Conservation (phyloP, 768 basidiomycete species). For the Megacollybia marginata region DNA sequence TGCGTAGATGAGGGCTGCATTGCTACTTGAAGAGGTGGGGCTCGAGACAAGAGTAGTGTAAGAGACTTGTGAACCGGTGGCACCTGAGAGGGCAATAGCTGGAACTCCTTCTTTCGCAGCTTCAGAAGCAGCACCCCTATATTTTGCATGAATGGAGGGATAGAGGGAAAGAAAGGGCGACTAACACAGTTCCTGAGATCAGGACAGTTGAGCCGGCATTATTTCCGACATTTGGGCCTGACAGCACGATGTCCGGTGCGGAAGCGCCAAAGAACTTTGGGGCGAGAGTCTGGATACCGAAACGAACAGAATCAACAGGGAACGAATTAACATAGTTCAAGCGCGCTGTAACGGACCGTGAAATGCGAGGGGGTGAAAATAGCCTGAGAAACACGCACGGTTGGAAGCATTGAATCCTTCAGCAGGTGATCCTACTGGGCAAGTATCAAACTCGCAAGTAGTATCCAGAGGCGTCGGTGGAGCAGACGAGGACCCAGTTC, state of each 20-base stretch:
- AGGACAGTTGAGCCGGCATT: slow-evolving; percentile 23
- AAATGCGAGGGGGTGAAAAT: neutral
- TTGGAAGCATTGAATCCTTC: slow-evolving; percentile 33
- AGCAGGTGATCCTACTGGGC: slow-evolving; percentile 32
- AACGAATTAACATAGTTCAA: slow-evolving; percentile 31
- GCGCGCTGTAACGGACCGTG: slow-evolving; percentile 12
- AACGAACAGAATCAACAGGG: slow-evolving; percentile 26
- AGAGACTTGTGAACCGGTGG: slow-evolving; percentile 33
- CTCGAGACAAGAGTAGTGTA: slow-evolving; percentile 39
- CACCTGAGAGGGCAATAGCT: slow-evolving; percentile 40
- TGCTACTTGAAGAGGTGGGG: slow-evolving; percentile 24
- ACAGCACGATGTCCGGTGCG: slow-evolving; percentile 36
- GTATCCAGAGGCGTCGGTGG: slow-evolving; percentile 21
- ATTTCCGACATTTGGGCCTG: slow-evolving; percentile 39
- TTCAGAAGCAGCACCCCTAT: slow-evolving; percentile 42
- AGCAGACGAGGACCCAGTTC: slow-evolving; percentile 33
- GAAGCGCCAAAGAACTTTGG: slow-evolving; percentile 28
- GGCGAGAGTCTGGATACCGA: slow-evolving; percentile 38
- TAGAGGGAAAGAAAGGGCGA: neutral
- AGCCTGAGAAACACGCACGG: slow-evolving; percentile 13
- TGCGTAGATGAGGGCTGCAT: slow-evolving; percentile 35
- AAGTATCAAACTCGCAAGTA: slow-evolving; percentile 36
- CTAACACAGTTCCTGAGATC: slow-evolving; percentile 37
- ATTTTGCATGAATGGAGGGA: neutral
- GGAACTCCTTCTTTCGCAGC: slow-evolving; percentile 43